Percentiles rank a stretch among this genome's conserved stretches.
Evolutionary conservation across 257 asterid species (phyloP).

Genomic region (Solanum infundibuliforme): DNA sequence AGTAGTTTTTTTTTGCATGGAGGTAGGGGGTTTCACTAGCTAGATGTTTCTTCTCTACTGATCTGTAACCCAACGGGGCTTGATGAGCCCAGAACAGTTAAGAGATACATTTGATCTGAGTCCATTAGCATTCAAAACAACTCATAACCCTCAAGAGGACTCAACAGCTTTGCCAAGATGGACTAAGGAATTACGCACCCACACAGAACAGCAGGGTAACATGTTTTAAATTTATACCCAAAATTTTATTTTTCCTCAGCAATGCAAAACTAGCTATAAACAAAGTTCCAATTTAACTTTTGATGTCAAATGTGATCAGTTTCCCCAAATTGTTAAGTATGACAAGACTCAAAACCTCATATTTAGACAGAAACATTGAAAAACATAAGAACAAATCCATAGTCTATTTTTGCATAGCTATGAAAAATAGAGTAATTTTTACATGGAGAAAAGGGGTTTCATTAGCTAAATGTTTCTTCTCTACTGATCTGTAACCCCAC

Average conservation of each 20-base stretch:
- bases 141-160: constrained; percentile 16
- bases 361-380: not conserved
- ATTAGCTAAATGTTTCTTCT: constrained; percentile 20
- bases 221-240: not conserved
- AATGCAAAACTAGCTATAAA: not conserved
- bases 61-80: constrained; percentile 34
- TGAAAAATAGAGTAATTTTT: not conserved
- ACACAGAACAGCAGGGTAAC: not conserved
- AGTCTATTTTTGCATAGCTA: not conserved
- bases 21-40: not conserved
- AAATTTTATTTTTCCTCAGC: not conserved
- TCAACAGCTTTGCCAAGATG: constrained; percentile 57
- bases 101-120: constrained; percentile 30
- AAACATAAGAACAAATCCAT: not conserved
- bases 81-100: constrained; percentile 26
- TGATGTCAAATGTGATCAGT: not conserved
- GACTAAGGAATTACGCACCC: constrained; percentile 13
- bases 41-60: constrained; percentile 32
- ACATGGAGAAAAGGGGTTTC: not conserved
- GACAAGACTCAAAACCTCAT: not conserved
- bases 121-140: constrained; percentile 66
- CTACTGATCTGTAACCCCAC: constrained; percentile 48
- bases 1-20: not conserved
- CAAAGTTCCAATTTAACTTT: not conserved
- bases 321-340: not conserved